These are phyloP conservation scores for Suillus bovinus DNA, from an alignment of 768 basidiomycete genomes.

Conservation along the genomic window DNA sequence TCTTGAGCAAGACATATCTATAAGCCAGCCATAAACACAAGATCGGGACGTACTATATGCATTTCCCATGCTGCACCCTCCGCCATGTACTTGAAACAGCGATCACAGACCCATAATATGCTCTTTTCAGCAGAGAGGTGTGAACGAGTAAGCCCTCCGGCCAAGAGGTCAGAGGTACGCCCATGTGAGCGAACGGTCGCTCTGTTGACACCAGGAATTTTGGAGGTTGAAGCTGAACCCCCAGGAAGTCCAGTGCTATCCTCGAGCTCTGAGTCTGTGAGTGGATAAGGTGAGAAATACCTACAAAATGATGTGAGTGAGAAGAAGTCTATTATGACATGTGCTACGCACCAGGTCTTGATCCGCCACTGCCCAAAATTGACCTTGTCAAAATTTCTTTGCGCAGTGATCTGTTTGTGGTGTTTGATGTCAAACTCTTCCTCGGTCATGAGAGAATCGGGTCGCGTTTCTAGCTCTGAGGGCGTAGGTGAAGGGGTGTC, in stretches of 20 bases:
- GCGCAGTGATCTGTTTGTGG: slow-evolving; percentile 64
- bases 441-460: slow-evolving; percentile 51
- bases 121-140: slow-evolving; percentile 47
- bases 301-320: slow-evolving; percentile 37
- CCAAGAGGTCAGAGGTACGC: slow-evolving; percentile 72
- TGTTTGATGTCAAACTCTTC: slow-evolving; percentile 71
- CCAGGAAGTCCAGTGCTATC: slow-evolving; percentile 35
- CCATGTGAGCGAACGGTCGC: slow-evolving; percentile 60
- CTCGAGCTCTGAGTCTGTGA: slow-evolving; percentile 65
- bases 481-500: slow-evolving; percentile 14
- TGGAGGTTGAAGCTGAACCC: slow-evolving; percentile 32
- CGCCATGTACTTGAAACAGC: slow-evolving; percentile 97
- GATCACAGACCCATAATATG: slow-evolving; percentile 81
- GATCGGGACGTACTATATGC: slow-evolving; percentile 50
- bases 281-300: slow-evolving; percentile 94
- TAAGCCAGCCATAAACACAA: slow-evolving; percentile 17
- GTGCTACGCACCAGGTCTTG: slow-evolving; percentile 73
- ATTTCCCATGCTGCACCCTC: slow-evolving; percentile 71
- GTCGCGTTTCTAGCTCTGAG: slow-evolving; percentile 16
- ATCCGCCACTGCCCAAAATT: slow-evolving; percentile 86
- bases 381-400: slow-evolving; percentile 86
- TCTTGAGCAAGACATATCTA: slow-evolving; percentile 40
- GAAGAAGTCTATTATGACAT: slow-evolving; percentile 3
- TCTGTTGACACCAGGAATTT: slow-evolving; percentile 51
- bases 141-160: slow-evolving; percentile 57